Percentiles rank a stretch among this genome's conserved stretches.
Conservation (phyloP, 352 stramenopile genomes). For the Globisporangium nodosum region DNA sequence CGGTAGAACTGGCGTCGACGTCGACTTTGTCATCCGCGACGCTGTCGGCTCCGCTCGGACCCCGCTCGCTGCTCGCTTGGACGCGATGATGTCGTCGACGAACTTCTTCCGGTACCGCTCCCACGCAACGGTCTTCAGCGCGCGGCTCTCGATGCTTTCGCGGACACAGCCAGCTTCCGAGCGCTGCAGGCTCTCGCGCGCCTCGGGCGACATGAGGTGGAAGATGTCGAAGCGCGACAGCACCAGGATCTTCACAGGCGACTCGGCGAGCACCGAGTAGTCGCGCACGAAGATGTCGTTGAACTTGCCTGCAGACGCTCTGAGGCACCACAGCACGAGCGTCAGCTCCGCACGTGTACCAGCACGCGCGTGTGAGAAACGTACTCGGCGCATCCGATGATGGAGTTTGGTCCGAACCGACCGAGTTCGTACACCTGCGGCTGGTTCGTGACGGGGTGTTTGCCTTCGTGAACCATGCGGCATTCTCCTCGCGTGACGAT, state of each 20-base stretch:
- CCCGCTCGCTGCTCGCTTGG: conserved; percentile 13
- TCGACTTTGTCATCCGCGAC: conserved; percentile 16
- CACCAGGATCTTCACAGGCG: conserved; percentile 70
- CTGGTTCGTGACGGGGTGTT: conserved; percentile 61
- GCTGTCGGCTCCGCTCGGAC: conserved; percentile 16
- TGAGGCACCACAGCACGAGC: conserved; percentile 8
- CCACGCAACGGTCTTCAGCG: conserved; percentile 73
- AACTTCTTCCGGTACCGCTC: conserved; percentile 71
- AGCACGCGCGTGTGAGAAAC: conserved; percentile 2
- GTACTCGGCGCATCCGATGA: conserved; percentile 81
- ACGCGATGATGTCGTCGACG: conserved; percentile 34
- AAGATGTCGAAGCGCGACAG: conserved; percentile 85
- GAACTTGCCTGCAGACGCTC: conserved; percentile 71
- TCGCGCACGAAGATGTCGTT: conserved; percentile 76
- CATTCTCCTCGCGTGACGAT: conserved; percentile 74
- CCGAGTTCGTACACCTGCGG: conserved; percentile 60
- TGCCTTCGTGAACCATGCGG: conserved; percentile 68
- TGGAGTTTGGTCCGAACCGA: conserved; percentile 65
- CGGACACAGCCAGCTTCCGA: conserved; percentile 47
- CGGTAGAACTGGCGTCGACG: conserved; percentile 27
- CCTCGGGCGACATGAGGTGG: conserved; percentile 67
- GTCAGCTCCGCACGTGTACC: neutral
- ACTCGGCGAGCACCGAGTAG: conserved; percentile 73
- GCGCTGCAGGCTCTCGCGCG: conserved; percentile 60
- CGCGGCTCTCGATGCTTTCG: conserved; percentile 64